These are phyloP conservation scores for Byssoonygena ceratinophila DNA, from an alignment of 2,329 filamentous ascomycete genomes.

Conservation along the genomic window DNA sequence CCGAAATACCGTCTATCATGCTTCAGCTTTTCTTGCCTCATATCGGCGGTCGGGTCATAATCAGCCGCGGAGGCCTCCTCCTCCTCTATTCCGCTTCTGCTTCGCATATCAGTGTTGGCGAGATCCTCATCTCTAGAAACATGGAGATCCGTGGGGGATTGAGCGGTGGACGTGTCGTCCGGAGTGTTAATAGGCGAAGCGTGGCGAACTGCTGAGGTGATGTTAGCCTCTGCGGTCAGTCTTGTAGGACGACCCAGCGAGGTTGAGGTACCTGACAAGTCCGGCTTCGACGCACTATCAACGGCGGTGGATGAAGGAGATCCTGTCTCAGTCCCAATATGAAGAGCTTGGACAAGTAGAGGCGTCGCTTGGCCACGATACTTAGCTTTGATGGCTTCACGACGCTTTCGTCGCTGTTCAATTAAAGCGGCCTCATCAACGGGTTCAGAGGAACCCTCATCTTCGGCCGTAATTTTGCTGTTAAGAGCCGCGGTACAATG, in stretches of 20 bases:
- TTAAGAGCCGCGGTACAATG: conserved; percentile 12
- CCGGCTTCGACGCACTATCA: conserved; percentile 35
- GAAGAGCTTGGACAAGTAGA: conserved; percentile 63
- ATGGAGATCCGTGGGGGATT: conserved; percentile 51
- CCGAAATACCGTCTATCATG: conserved; percentile 55
- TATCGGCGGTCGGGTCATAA: conserved; percentile 81
- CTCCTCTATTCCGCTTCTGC: conserved; percentile 40
- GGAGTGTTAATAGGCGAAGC: conserved; percentile 40
- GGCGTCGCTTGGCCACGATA: conserved; percentile 61
- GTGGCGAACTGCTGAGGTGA: conserved; percentile 29
- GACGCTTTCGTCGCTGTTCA: conserved; percentile 70
- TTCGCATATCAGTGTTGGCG: conserved; percentile 43
- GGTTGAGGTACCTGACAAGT: conserved; percentile 30
- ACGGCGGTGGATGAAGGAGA: conserved; percentile 41
- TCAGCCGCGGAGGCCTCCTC: conserved; percentile 85
- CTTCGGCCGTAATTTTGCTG: conserved; percentile 20
- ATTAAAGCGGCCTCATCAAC: conserved; percentile 74
- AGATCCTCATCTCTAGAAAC: conserved; percentile 58
- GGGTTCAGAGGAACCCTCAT: conserved; percentile 44
- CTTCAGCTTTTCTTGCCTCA: conserved; percentile 68
- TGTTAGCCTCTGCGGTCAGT: conserved; percentile 23
- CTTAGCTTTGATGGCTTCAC: conserved; percentile 77
- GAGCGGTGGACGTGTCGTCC: conserved; percentile 38
- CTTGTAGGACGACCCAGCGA: neutral
- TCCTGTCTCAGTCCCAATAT: conserved; percentile 49